Evolutionary conservation across 441 rosid species (phyloP), one percentile per base, ranked within the genome.

Genomic region (Syzygium syzygioides): DNA sequence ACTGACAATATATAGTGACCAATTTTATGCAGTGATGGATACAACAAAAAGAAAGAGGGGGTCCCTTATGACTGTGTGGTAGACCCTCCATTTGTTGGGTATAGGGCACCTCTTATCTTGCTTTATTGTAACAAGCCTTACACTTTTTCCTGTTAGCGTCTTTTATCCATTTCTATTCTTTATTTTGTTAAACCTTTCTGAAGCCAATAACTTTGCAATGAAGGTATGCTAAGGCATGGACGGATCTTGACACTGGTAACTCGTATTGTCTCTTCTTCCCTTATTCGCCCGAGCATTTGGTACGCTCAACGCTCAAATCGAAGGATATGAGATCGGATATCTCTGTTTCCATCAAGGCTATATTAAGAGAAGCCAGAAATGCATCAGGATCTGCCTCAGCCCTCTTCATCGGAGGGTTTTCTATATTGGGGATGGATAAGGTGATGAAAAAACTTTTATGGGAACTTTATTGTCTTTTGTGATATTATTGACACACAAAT

Each of bases 51-150:
- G 53, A 88, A 93, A 55, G 92, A 94, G 87, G 94, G 85, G 89
- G 90, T 88, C 85, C 86, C 93, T 5, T 95, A 92, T 90, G 95
- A 94, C 89, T 98, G 99, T 91, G 88, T 87, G 91, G 97, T 97
- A 86, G 96, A 97, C 85, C 99, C 99, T 91, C 90, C 97, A 64
- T 94, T 89, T 90, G 91, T 97, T 71, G 99, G 99, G 99, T 98
- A 96, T 88, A 91, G 86, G 87, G 71, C 56, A 85, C 28, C 86
- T 80, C 71, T 60, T 56, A 83, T 91, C 88, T 28, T 87, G 79
- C 91, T 87, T 84, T 90, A 54, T 60, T 25, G 53, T 79, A 13
- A 56, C 50, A 45, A 54, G n/a, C 45, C 76, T 79, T 55, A 9
- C 14, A 41, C 20, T 83, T 88, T n/a, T 9, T 84, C 68, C 28